A percentile compares a stretch with the other conserved stretches of the same genome.
These are phyloP conservation scores for Monilinia polystroma DNA, from an alignment of 2,329 filamentous ascomycete species.

Conservation along the genomic window DNA sequence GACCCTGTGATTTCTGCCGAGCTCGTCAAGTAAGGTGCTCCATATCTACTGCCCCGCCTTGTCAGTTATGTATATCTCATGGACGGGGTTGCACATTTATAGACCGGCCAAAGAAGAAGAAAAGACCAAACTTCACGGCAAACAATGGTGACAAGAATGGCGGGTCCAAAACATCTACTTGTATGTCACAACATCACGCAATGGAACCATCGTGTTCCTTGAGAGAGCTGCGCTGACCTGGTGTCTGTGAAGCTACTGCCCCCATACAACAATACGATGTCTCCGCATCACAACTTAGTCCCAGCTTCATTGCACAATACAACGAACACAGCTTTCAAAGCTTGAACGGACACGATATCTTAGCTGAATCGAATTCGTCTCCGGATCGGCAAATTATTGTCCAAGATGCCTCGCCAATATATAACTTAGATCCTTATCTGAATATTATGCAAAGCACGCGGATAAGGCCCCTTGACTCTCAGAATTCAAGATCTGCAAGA, in stretches of 20 bases:
- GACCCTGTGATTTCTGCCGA: slow-evolving; percentile 46
- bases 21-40: slow-evolving; percentile 39
- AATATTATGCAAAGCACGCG: slow-evolving; percentile 34
- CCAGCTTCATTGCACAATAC: slow-evolving; percentile 36
- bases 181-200: slow-evolving; percentile 25
- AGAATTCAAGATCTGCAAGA: slow-evolving; percentile 34
- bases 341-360: slow-evolving; percentile 32
- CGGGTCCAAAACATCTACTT: slow-evolving; percentile 27
- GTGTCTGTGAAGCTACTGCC: slow-evolving; percentile 27
- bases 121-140: slow-evolving; percentile 32
- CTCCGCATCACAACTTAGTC: slow-evolving; percentile 34
- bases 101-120: slow-evolving; percentile 42
- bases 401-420: slow-evolving; percentile 36
- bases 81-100: slow-evolving; percentile 48
- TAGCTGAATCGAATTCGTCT: slow-evolving; percentile 31
- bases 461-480: slow-evolving; percentile 36
- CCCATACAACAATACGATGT: slow-evolving; percentile 34
- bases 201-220: neutral
- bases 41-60: slow-evolving; percentile 45
- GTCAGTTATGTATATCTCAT: slow-evolving; percentile 46
- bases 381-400: slow-evolving; percentile 31
- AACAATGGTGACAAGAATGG: slow-evolving; percentile 30
- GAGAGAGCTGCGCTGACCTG: slow-evolving; percentile 25
- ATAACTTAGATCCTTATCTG: slow-evolving; percentile 35
- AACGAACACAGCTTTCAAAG: slow-evolving; percentile 34